A percentile compares a stretch with the other conserved stretches of the same genome.
phyloP scores from a whole-genome alignment of 2,329 filamentous ascomycete genomes.

The Fusarium mundagurra region DNA sequence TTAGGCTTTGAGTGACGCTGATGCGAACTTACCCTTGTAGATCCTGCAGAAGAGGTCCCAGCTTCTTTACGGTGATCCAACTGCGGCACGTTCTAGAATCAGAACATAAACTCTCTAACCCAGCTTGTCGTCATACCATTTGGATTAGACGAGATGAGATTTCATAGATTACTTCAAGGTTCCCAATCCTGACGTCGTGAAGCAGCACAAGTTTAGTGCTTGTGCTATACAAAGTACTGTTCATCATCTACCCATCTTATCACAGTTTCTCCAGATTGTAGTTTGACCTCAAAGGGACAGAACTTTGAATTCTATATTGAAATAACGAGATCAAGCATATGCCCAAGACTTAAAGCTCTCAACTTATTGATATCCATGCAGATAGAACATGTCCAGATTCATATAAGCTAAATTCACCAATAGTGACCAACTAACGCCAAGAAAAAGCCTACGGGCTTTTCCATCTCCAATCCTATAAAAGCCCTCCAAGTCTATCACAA shows the following conservation, averaged over 20 bases:
- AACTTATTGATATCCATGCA: not conserved
- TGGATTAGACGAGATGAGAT: conserved; percentile 1
- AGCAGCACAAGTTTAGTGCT: not conserved
- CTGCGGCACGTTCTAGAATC: conserved; percentile 11
- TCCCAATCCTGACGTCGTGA: not conserved
- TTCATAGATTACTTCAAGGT: not conserved
- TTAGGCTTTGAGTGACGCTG: not conserved
- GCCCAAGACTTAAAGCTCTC: not conserved
- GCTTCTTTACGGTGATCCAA: conserved; percentile 12
- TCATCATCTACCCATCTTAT: not conserved
- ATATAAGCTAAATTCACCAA: conserved; percentile 12
- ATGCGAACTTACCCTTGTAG: not conserved
- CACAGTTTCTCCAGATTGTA: not conserved
- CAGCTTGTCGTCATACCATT: not conserved
- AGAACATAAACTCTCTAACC: not conserved
- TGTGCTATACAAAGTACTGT: not conserved
- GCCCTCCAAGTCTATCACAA: conserved; percentile 23
- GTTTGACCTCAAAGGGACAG: not conserved
- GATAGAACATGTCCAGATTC: conserved; percentile 4
- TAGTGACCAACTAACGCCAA: conserved; percentile 26
- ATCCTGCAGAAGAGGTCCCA: not conserved
- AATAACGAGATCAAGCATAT: not conserved
- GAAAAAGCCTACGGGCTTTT: conserved; percentile 13
- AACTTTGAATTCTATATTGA: not conserved
- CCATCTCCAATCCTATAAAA: conserved; percentile 5